Evolutionary conservation across 2,329 filamentous ascomycete genomes (phyloP).

Genomic region (Ophiostoma himal-ulmi): DNA sequence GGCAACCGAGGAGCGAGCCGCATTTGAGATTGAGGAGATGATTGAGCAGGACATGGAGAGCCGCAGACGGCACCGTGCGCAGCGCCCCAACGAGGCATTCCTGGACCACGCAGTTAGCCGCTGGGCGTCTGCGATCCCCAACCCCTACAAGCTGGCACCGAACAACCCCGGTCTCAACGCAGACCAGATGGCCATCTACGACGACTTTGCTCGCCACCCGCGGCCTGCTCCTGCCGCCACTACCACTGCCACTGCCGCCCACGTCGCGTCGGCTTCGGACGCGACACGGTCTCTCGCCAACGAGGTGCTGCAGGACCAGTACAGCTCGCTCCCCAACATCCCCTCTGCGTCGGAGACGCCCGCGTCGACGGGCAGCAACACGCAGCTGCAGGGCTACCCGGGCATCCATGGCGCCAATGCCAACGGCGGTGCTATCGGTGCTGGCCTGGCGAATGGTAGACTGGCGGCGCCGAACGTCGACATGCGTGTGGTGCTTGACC

Average conservation of each 20-base stretch:
- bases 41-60: constrained; percentile 74
- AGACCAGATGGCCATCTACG: constrained; percentile 92
- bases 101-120: constrained; percentile 75
- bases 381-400: constrained; percentile 51
- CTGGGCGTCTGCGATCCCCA: constrained; percentile 90
- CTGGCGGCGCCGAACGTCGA: constrained; percentile 44
- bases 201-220: constrained; percentile 86
- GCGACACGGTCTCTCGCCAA: constrained; percentile 57
- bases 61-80: constrained; percentile 67
- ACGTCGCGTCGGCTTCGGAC: constrained; percentile 55
- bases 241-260: constrained; percentile 43
- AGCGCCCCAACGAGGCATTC: constrained; percentile 76
- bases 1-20: constrained; percentile 85
- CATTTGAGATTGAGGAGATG: constrained; percentile 92
- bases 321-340: constrained; percentile 43
- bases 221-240: constrained; percentile 37
- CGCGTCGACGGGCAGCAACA: constrained; percentile 20
- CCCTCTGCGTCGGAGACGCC: constrained; percentile 1
- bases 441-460: constrained; percentile 46
- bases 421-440: constrained; percentile 11
- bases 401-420: constrained; percentile 43
- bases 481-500: constrained; percentile 46
- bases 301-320: constrained; percentile 59
- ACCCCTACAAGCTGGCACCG: constrained; percentile 82
- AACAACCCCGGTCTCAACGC: constrained; percentile 66